These are phyloP conservation scores for Rutstroemia sp. DNA, from an alignment of 2,329 filamentous ascomycete species.

Conservation along the genomic window DNA sequence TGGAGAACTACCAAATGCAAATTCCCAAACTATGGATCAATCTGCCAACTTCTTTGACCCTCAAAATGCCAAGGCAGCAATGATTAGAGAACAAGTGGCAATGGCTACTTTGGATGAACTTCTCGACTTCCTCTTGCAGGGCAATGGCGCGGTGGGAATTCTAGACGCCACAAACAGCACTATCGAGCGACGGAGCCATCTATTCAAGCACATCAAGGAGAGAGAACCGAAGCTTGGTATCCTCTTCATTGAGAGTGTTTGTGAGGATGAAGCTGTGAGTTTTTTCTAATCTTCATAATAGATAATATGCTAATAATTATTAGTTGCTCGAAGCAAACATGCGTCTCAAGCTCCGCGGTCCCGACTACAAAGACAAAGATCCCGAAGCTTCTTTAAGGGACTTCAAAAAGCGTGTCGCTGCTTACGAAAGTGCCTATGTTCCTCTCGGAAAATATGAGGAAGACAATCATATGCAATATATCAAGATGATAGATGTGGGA, in stretches of 20 bases:
- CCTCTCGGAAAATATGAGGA: constrained; percentile 89
- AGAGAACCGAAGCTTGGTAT: constrained; percentile 85
- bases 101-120: constrained; percentile 89
- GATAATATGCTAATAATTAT: background rate
- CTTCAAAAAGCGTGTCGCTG: constrained; percentile 85
- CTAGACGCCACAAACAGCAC: constrained; percentile 98
- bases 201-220: constrained; percentile 76
- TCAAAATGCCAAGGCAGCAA: constrained; percentile 71
- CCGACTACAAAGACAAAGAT: constrained; percentile 93
- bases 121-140: constrained; percentile 75
- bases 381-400: constrained; percentile 76
- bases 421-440: constrained; percentile 92
- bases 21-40: constrained; percentile 59
- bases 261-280: constrained; percentile 62
- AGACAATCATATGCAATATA: constrained; percentile 83
- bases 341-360: constrained; percentile 90
- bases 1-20: constrained; percentile 28
- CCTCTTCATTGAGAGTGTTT: constrained; percentile 91
- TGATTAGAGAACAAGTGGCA: constrained; percentile 83
- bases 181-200: constrained; percentile 69
- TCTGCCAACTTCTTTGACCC: constrained; percentile 93
- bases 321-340: constrained; percentile 87
- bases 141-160: constrained; percentile 85
- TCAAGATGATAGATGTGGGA: constrained; percentile 94
- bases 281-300: background rate